phyloP scores from a whole-genome alignment of 257 asterid species.

The Gentiana macrophylla region DNA sequence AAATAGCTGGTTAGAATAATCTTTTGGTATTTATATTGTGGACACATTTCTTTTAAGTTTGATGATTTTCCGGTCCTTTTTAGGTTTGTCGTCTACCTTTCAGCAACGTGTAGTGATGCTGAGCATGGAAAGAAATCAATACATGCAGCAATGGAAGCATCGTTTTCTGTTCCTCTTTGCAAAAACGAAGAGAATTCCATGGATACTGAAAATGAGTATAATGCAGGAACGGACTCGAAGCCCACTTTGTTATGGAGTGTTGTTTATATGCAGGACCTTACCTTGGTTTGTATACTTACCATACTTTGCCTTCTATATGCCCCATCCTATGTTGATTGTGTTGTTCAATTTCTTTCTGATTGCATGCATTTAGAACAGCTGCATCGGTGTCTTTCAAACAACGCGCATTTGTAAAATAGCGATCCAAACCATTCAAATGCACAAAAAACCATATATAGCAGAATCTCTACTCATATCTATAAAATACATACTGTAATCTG shows the following conservation, averaged over 20 bases:
- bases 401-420: no score
- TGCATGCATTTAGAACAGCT: no score
- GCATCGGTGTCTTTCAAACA: no score
- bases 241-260: constrained; percentile 80
- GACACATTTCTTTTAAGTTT: no score
- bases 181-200: constrained; percentile 18
- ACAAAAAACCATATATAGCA: no score
- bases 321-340: neutral
- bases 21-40: no score
- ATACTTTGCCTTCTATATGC: neutral
- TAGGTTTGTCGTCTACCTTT: constrained; percentile 79
- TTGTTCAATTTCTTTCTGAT: no score
- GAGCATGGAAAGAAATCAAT: constrained; percentile 63
- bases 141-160: constrained; percentile 46
- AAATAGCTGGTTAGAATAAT: no score
- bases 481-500: no score
- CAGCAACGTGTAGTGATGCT: constrained; percentile 49
- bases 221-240: constrained; percentile 23
- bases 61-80: constrained; percentile 11
- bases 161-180: constrained; percentile 42
- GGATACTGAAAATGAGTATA: constrained; percentile 21
- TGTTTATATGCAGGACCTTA: constrained; percentile 53
- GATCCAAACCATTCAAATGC: no score
- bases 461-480: no score
- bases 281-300: constrained; percentile 30